phyloP scores from a whole-genome alignment of 257 asterid species.

The Solanum neorickii region DNA sequence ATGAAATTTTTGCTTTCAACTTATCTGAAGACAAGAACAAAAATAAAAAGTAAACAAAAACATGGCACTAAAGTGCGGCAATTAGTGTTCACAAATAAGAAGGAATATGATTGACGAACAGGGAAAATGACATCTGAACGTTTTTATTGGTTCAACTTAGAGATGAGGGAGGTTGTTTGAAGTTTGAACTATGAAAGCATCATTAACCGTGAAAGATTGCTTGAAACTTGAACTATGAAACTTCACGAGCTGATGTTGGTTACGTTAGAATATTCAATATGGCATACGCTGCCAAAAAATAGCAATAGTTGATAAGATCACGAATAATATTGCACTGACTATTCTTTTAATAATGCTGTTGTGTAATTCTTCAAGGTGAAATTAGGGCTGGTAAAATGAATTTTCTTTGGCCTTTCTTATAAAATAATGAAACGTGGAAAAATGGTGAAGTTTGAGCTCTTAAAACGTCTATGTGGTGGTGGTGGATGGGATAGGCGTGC shows the following conservation, averaged over 20 bases:
- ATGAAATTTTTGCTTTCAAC: constrained; percentile 11
- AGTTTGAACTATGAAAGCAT: not conserved
- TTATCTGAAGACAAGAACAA: constrained; percentile 16
- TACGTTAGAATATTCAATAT: not conserved
- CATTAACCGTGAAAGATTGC: not conserved
- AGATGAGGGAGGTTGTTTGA: not conserved
- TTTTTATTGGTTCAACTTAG: not conserved
- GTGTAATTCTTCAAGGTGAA: too few relatives aligned
- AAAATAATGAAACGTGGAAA: too few relatives aligned
- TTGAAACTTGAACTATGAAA: not conserved
- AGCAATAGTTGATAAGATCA: not conserved
- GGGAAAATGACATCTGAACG: not conserved
- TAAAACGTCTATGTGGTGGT: too few relatives aligned
- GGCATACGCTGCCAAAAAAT: not conserved
- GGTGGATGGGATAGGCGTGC: too few relatives aligned
- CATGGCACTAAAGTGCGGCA: not conserved
- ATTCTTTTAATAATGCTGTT: too few relatives aligned
- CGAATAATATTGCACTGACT: not conserved
- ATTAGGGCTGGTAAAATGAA: too few relatives aligned
- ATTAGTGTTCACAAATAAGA: not conserved
- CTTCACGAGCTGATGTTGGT: not conserved
- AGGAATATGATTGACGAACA: not conserved
- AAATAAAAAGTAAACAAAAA: not conserved
- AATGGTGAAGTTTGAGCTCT: too few relatives aligned
- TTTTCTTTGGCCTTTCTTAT: too few relatives aligned